These are phyloP conservation scores for Diaporthe vaccinii DNA, from an alignment of 2,329 filamentous ascomycete genomes.

Conservation along the genomic window DNA sequence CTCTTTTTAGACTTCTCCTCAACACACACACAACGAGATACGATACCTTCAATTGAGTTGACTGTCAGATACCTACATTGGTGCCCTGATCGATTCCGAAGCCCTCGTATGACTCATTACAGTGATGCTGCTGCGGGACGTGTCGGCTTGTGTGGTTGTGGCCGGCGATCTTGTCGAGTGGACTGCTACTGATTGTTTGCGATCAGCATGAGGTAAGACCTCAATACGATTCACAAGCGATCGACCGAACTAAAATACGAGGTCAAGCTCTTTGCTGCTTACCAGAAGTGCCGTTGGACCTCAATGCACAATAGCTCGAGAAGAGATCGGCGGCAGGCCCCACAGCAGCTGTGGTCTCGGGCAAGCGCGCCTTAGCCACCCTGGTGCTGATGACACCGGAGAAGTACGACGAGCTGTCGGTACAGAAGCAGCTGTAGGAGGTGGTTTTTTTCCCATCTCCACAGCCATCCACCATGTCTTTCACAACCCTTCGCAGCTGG, in stretches of 20 bases:
- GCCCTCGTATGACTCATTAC: no score
- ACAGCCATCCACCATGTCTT: slow-evolving; percentile 40
- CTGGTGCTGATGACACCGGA: slow-evolving; percentile 34
- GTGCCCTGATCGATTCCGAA: no score
- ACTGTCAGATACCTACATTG: no score
- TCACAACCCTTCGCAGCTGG: slow-evolving; percentile 40
- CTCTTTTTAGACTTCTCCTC: no score
- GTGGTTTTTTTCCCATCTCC: slow-evolving; percentile 40
- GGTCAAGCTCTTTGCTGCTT: background rate
- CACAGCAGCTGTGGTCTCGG: background rate
- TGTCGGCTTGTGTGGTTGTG: background rate
- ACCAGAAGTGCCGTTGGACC: background rate
- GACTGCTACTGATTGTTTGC: background rate
- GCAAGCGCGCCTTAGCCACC: slow-evolving; percentile 29
- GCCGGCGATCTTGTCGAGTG: background rate
- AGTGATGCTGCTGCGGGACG: background rate
- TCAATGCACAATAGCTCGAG: background rate
- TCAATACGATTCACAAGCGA: background rate
- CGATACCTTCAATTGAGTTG: no score
- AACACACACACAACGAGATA: no score
- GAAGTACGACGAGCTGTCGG: slow-evolving; percentile 37
- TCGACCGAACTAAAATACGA: background rate
- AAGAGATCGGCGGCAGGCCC: background rate
- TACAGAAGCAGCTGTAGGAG: slow-evolving; percentile 43
- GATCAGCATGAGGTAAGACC: background rate